Base-by-base conservation (phyloP, 2,329 filamentous ascomycete species). In the Botryotinia globosa region DNA sequence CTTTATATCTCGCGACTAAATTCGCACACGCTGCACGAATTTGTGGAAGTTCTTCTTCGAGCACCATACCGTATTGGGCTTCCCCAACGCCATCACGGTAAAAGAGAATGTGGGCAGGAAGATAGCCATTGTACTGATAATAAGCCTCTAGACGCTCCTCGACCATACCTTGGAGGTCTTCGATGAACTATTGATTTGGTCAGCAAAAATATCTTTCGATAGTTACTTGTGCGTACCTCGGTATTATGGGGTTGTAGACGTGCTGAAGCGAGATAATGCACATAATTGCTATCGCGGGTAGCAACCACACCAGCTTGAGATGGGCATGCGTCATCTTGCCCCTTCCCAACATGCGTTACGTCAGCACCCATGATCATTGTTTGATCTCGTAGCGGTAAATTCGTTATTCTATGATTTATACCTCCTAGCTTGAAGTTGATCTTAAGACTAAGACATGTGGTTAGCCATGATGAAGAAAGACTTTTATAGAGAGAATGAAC, bases 291-390 rank as follows among this genome's bases (percentile, higher is more conserved):
- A 78, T 95, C 91, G 6, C 91, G 80, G 44, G 90, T 95, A 1
- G 92, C 89, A 14, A 97, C 93, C 69, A 97, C 87, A 1, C 90
- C 92, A 3, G 93, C 93, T 59, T 97, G 86, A 78, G 92, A 94
- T 1, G 92, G 92, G 0, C 91, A 88, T 3, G 22, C 45, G 4
- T 83, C 80, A 0, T 83, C 79, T 5, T 85, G 88, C 0, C 87
- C 87, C 0, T 88, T 87, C 34, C 93, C 94, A 0, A 93, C 93
- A 76, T 97, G 94, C 0, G 93, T 95, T 0, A 97, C 93, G 78
- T 97, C 94, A 76, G 94, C 91, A 0, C 94, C 93, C 12, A 95
- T 88, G 7, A 58, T 34, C 29, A 56, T 56, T 1, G 54, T 56
- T 22, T 8, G 20, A 25, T 48, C 45, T 48, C 8, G 8, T 48